A percentile compares a stretch with the other conserved stretches of the same genome.
Conservation (phyloP, 139 green algal species). For the Klebsormidium nitens region DNA sequence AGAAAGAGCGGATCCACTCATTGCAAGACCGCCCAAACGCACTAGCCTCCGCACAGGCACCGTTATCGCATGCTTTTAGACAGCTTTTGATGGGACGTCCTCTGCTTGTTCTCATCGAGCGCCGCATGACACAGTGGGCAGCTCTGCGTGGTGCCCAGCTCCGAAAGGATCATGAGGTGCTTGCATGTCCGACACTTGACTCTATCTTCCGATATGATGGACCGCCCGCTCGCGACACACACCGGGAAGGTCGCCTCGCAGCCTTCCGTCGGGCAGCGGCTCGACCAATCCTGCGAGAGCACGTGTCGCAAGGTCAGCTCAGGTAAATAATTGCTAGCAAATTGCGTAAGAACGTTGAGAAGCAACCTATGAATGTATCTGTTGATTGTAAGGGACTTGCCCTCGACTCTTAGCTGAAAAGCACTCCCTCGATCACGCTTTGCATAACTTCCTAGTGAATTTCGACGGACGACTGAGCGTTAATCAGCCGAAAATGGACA, state of each 20-base stretch:
- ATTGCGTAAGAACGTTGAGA: neutral
- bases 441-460: neutral
- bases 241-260: conserved; percentile 35
- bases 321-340: neutral
- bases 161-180: conserved; percentile 52
- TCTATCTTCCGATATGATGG: conserved; percentile 43
- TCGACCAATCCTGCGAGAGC: conserved; percentile 1
- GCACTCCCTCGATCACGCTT: too few species aligned
- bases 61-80: too few species aligned
- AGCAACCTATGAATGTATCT: neutral
- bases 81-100: too few species aligned
- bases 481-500: too few species aligned
- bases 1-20: too few species aligned
- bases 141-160: conserved; percentile 32
- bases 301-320: neutral
- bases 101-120: too few species aligned
- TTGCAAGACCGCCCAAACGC: too few species aligned
- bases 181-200: conserved; percentile 62
- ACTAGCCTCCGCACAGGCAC: too few species aligned
- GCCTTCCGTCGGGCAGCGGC: conserved; percentile 32
- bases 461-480: neutral
- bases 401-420: too few species aligned
- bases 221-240: conserved; percentile 57
- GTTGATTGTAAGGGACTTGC: too few species aligned
- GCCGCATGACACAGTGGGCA: conserved; percentile 63